Base-by-base conservation (phyloP, 345 rosid species). In the Aquilaria yunnanensis region DNA sequence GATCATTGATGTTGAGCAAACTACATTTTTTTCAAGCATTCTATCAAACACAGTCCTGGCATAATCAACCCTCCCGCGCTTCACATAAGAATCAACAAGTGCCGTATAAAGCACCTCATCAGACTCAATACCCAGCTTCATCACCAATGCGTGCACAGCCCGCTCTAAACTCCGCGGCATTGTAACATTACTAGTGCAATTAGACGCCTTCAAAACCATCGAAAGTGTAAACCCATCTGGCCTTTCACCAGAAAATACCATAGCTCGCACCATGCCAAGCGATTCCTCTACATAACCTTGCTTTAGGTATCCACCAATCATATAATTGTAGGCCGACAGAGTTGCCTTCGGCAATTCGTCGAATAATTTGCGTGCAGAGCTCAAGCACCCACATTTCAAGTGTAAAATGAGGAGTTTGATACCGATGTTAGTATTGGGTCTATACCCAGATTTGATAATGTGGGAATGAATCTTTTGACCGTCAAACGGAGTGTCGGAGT, bases 1-100 rank as follows among this genome's bases (percentile, higher is more conserved):
- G 57, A 90, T 93, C 94, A 90, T 79, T 0, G 98, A 85, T 10
- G 98, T 93, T n/a, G 94, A 86, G 59, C 97, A 87, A 0, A 90
- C 53, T 12, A 86, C 86, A 67, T 85, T 82, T 70, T 70, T 78
- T 33, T 75, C 90, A 67, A 70, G 74, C 89, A 79, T 84, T 79
- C 75, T 61, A 70, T 88, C 92, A 54, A 90, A 93, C 57, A 88
- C 87, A 3, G 75, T 77, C 77, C 94, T 83, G 2, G 92, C 98
- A 67, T 72, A 81, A 32, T 63, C 68, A 63, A 88, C 66, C 72
- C 61, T 79, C 57, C 85, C 84, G 43, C 69, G 78, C 78, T 89
- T 92, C 67, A 89, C 96, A 45, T 87, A 86, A 13, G 92, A 74
- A 70, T 93, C 94, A 60, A 88, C 82, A 50, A 88, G 83, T 12